These are phyloP conservation scores for Parafenestella ontariensis DNA, from an alignment of 2,329 filamentous ascomycete genomes.

Conservation along the genomic window DNA sequence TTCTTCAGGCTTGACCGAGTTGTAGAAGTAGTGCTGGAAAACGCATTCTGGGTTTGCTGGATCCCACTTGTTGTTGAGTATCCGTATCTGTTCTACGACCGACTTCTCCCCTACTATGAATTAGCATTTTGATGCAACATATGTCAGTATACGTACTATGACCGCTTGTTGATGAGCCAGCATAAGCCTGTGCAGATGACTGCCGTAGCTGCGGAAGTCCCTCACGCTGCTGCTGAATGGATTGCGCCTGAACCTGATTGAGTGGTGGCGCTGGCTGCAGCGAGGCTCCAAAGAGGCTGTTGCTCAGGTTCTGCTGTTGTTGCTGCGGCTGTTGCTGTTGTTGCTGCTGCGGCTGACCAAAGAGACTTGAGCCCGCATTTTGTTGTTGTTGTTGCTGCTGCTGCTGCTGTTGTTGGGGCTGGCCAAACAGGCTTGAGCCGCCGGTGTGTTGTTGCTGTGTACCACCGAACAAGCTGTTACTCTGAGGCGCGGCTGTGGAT, in stretches of 20 bases:
- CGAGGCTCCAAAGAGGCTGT: constrained; percentile 49
- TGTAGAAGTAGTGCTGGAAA: constrained; percentile 88
- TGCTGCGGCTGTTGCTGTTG: constrained; percentile 48
- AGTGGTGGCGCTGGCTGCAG: constrained; percentile 42
- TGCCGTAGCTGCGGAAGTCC: constrained; percentile 46
- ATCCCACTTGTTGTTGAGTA: constrained; percentile 77
- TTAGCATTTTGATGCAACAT: constrained; percentile 13
- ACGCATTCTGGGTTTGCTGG: constrained; percentile 71
- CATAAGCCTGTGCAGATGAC: constrained; percentile 35
- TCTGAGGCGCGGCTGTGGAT: constrained; percentile 16
- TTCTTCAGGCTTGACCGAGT: constrained; percentile 75
- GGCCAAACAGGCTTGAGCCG: constrained; percentile 32
- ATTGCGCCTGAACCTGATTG: constrained; percentile 37
- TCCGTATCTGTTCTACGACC: constrained; percentile 74
- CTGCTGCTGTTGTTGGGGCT: constrained; percentile 26
- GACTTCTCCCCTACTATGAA: constrained; percentile 68
- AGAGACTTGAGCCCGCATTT: constrained; percentile 50
- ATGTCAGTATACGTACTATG: constrained; percentile 29
- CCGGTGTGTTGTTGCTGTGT: constrained; percentile 22
- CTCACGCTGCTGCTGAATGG: constrained; percentile 47
- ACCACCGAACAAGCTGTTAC: constrained; percentile 32
- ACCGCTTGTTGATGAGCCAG: constrained; percentile 34
- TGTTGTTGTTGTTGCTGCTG: constrained; percentile 46
- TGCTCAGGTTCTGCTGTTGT: constrained; percentile 49
- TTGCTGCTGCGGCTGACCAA: constrained; percentile 46